These are phyloP conservation scores for Somion occarium DNA, from an alignment of 1,284 basidiomycete species.

Conservation along the genomic window DNA sequence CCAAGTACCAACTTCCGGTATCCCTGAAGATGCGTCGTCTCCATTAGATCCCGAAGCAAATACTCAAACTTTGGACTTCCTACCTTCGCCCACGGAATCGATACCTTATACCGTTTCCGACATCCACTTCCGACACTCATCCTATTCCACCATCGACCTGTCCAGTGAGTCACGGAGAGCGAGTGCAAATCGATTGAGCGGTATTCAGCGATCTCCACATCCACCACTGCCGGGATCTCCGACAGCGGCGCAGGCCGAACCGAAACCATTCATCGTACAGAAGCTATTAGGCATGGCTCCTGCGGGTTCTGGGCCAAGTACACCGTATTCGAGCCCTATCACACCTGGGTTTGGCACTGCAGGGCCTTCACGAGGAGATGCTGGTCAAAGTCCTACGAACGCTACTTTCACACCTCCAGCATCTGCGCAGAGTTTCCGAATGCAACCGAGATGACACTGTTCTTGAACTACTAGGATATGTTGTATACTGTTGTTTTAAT, in stretches of 20 bases:
- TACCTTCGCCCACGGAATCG: slow-evolving; percentile 59
- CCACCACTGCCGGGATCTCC: slow-evolving; percentile 40
- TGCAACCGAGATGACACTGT: not conserved
- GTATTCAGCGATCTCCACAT: slow-evolving; percentile 41
- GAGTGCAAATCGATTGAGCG: slow-evolving; percentile 25
- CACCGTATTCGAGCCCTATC: slow-evolving; percentile 20
- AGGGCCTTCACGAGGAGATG: not conserved
- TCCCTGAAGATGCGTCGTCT: slow-evolving; percentile 13
- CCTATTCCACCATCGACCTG: slow-evolving; percentile 34
- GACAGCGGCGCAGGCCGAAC: slow-evolving; percentile 16
- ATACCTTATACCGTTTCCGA: slow-evolving; percentile 65
- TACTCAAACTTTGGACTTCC: slow-evolving; percentile 15
- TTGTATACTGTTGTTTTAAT: no score
- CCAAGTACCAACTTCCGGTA: slow-evolving; percentile 9
- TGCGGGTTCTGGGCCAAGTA: slow-evolving; percentile 14
- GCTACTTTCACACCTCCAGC: not conserved
- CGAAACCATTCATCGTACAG: slow-evolving; percentile 31
- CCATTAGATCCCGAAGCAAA: slow-evolving; percentile 9
- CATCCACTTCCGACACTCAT: slow-evolving; percentile 54
- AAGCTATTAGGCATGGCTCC: slow-evolving; percentile 33
- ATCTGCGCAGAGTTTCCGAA: not conserved
- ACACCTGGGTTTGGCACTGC: slow-evolving; percentile 12
- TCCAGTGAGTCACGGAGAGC: slow-evolving; percentile 30
- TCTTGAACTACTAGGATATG: not conserved
- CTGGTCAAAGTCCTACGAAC: not conserved